Evolutionary conservation across 1,284 basidiomycete genomes (phyloP), one percentile per base, ranked within the genome.

Genomic region (Dichomitus squalens): DNA sequence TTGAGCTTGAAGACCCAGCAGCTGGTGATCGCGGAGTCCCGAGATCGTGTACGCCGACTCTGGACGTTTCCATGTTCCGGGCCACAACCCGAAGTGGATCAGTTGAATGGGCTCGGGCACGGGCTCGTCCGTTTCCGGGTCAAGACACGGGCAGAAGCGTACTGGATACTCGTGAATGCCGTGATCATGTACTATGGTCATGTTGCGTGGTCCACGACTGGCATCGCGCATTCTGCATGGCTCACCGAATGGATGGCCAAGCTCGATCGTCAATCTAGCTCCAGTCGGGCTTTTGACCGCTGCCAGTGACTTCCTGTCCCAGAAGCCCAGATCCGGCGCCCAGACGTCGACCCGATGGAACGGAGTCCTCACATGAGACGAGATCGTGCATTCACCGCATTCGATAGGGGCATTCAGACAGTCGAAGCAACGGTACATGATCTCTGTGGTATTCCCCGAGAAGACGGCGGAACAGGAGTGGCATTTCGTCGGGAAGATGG

Each of bases 1-100:
- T 12, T 55, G 56, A 20, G 52, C 50, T 33, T 64, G 64, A 0
- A 54, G 20, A 3, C 53, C 53, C 4, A 65, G 55, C 2, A 63
- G 49, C 1, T 56, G 53, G 23, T 59, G 58, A 27, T 54, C 23
- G 8, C 59, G 43, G 7, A 65, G 33, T 0, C 57, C 33, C 2
- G 48, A 34, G 29, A 65, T 47, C 4, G 58, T 60, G 51, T 55
- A 64, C 1, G 55, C 65, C 2, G 61, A 59, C 11, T 16, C 18
- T 0, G 60, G 61, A 4, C 5, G 7, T 3, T 59, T 35, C 65
- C 65, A 67, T 3, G 59, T 57, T 0, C 38, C 64, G 2, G 65
- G 65, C 55, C 58, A 67, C 0, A 65, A 49, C 0, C 65, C 65
- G 21, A 50, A 39, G 7, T 39, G n/a, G 14, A 65, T 33, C 4